Percentiles rank a stretch among this genome's conserved stretches.
phyloP scores from a whole-genome alignment of 2,329 filamentous ascomycete genomes.

The Xylariaceae sp. region DNA sequence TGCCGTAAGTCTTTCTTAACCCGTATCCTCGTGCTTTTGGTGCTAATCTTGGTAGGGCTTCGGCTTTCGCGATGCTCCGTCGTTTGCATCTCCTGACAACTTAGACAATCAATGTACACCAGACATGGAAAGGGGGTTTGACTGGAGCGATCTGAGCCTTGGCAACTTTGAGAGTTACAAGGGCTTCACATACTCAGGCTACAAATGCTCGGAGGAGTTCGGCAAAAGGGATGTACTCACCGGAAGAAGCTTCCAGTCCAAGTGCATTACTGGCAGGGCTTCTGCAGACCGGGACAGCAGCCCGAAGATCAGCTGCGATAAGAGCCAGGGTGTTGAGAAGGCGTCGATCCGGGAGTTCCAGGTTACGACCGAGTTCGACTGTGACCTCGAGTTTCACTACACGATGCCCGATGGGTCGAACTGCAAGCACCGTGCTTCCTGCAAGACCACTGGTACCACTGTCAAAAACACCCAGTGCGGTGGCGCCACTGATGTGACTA shows the following conservation, averaged over 20 bases:
- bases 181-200: conserved; percentile 70
- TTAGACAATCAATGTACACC: conserved; percentile 70
- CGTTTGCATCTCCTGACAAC: conserved; percentile 65
- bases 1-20: conserved; percentile 34
- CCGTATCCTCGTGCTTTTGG: not conserved
- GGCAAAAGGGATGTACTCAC: conserved; percentile 53
- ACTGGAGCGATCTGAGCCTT: conserved; percentile 59
- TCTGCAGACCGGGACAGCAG: conserved; percentile 41
- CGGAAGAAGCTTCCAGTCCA: conserved; percentile 49
- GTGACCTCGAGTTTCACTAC: conserved; percentile 80
- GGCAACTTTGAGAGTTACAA: conserved; percentile 63
- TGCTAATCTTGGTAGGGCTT: conserved; percentile 21
- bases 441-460: conserved; percentile 61
- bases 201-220: conserved; percentile 57
- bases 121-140: conserved; percentile 64
- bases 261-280: conserved; percentile 57
- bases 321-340: conserved; percentile 40
- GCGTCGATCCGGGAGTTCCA: conserved; percentile 76
- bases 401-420: conserved; percentile 73
- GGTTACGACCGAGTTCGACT: conserved; percentile 68
- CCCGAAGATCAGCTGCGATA: conserved; percentile 54
- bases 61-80: conserved; percentile 33
- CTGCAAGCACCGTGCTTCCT: conserved; percentile 73
- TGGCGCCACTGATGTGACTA: conserved; percentile 76
- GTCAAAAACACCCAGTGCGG: conserved; percentile 86